Evolutionary conservation across 257 asterid species (phyloP).

Genomic region (Nicotiana undulata): DNA sequence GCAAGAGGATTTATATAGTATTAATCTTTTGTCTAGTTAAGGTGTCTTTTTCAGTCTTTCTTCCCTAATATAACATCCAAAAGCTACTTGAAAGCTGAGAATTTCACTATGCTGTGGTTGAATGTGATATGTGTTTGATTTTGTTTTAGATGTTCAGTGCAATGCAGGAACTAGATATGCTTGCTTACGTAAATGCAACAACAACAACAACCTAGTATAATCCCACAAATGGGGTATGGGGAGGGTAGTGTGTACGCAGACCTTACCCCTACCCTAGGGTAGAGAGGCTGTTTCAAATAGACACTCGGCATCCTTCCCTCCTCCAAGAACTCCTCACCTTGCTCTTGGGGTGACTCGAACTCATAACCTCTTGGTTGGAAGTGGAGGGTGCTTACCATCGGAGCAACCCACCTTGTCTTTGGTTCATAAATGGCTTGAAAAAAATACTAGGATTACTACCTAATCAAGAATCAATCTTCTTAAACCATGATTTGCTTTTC

Average conservation of each 20-base stretch:
- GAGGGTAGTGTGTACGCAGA: too few species aligned
- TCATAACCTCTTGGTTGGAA: too few species aligned
- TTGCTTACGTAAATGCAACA: too few species aligned
- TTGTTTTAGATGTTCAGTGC: background rate
- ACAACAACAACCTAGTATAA: too few species aligned
- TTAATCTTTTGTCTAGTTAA: background rate
- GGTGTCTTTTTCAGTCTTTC: background rate
- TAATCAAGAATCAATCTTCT: background rate
- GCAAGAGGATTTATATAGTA: background rate
- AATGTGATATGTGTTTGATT: background rate
- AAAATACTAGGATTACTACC: background rate
- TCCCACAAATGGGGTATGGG: too few species aligned
- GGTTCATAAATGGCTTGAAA: background rate
- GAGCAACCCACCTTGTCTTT: too few species aligned
- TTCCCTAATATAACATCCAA: background rate
- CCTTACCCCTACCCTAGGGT: too few species aligned
- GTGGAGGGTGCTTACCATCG: too few species aligned
- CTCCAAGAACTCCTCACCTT: too few species aligned
- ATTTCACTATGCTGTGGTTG: background rate
- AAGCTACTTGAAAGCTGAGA: background rate
- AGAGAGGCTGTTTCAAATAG: too few species aligned
- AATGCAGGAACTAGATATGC: background rate
- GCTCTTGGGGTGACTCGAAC: too few species aligned
- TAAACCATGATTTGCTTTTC: background rate
- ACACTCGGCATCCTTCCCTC: too few species aligned